Evolutionary conservation across 495 filamentous ascomycete species (phyloP).

Genomic region (Halenospora varia): DNA sequence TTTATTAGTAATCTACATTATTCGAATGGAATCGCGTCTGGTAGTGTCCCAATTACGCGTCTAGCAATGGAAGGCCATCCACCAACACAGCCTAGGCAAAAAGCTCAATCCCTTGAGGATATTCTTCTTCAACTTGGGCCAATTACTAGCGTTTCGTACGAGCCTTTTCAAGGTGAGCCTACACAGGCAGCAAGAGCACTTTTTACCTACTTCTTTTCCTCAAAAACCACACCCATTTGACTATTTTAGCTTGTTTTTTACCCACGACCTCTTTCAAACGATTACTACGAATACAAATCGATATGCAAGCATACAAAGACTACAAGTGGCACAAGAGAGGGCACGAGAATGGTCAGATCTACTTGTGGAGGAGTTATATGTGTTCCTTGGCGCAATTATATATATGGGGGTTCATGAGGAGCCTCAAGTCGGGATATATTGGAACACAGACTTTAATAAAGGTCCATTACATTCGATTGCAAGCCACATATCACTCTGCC

Average conservation of each 20-base stretch:
- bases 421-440: constrained; percentile 1
- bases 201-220: too few relatives aligned
- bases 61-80: too few relatives aligned
- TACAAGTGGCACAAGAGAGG: background rate
- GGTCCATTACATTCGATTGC: constrained; percentile 6
- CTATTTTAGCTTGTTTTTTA: constrained; percentile 15
- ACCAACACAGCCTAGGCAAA: too few relatives aligned
- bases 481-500: constrained; percentile 3
- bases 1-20: too few relatives aligned
- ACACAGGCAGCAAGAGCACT: too few relatives aligned
- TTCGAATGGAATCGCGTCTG: too few relatives aligned
- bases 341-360: constrained; percentile 1
- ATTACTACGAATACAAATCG: constrained; percentile 16
- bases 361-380: constrained; percentile 5
- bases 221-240: constrained; percentile 1
- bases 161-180: too few relatives aligned
- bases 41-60: too few relatives aligned
- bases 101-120: too few relatives aligned
- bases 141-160: too few relatives aligned
- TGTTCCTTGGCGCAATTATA: constrained; percentile 12
- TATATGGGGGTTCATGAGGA: constrained; percentile 11
- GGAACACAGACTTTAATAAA: constrained; percentile 7
- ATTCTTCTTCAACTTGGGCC: too few relatives aligned
- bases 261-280: background rate
- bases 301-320: too few relatives aligned